A percentile compares a stretch with the other conserved stretches of the same genome.
Conservation (phyloP, 1,284 basidiomycete species). For the Trichosporon asahii region DNA sequence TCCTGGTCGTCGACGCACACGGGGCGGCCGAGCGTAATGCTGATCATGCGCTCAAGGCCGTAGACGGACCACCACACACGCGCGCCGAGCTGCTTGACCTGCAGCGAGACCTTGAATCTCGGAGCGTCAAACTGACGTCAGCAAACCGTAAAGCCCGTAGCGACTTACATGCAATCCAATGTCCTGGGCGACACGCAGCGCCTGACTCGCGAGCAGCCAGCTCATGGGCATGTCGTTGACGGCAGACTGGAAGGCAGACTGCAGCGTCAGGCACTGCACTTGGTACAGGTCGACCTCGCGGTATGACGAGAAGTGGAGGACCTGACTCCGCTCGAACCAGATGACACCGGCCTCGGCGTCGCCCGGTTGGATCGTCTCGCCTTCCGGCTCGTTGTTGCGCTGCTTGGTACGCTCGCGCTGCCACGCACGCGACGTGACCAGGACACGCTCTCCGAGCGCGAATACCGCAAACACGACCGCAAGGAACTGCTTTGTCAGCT, state of each 20-base stretch:
- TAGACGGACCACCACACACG: slow-evolving; percentile 92
- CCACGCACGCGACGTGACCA: slow-evolving; percentile 58
- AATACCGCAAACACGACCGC: slow-evolving; percentile 81
- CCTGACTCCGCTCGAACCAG: slow-evolving; percentile 59
- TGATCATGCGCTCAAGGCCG: slow-evolving; percentile 75
- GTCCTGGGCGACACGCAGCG: slow-evolving; percentile 79
- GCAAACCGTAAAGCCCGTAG: background rate
- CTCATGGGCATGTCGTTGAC: slow-evolving; percentile 86
- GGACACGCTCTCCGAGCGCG: slow-evolving; percentile 64
- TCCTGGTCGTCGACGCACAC: slow-evolving; percentile 54
- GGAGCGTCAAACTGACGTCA: slow-evolving; percentile 68
- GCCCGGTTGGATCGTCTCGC: slow-evolving; percentile 39
- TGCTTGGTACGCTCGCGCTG: slow-evolving; percentile 62
- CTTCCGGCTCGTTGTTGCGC: slow-evolving; percentile 18
- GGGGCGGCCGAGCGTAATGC: slow-evolving; percentile 70
- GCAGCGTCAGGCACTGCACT: slow-evolving; percentile 79
- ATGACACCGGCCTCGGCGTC: slow-evolving; percentile 50
- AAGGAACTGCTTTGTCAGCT: slow-evolving; percentile 68
- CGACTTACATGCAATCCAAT: slow-evolving; percentile 76
- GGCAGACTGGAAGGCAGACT: slow-evolving; percentile 82
- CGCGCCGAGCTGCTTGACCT: slow-evolving; percentile 79
- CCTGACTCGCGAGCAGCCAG: slow-evolving; percentile 83
- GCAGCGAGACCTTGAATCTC: slow-evolving; percentile 63
- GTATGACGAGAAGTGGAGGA: slow-evolving; percentile 83
- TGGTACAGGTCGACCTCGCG: slow-evolving; percentile 70